Base-by-base conservation (phyloP, 2,329 filamentous ascomycete genomes). In the Lachnellula occidentalis region DNA sequence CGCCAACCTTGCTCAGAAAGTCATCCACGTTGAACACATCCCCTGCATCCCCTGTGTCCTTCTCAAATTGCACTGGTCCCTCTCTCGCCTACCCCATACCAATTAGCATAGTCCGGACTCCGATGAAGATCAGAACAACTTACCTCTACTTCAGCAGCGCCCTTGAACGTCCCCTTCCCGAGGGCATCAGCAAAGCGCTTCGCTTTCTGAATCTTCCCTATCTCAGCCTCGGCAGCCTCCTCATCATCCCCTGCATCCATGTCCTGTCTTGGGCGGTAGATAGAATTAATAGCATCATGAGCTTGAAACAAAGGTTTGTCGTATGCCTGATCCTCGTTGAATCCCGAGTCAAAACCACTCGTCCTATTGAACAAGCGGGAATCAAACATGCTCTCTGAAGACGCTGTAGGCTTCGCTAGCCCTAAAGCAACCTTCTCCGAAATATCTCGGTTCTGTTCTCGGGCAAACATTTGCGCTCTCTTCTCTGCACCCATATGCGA, bases 241-340 rank as follows among this genome's bases (percentile, higher is more conserved):
- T 90, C 90, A 54, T 88, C 87, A 17, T 89, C 87, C 15, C 84
- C 86, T 45, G 90, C 89, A 48, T 86, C 87, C 66, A 86, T 82
- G 54, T 86, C 85, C 22, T 87, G 82, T 21, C 82, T 82, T 1
- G 92, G 90, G 34, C 91, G 82, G 72, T 99, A 99, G 62, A 99
- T 97, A 70, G 86, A 92, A 74, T 83, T 94, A 65, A 96, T 90
- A 8, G 90, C 92, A 68, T 97, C 92, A 69, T 96, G 91, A 14
- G 94, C 92, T 1, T 92, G 92, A 70, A 99, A 99, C 7, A 99
- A 77, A 19, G 94, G 94, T 73, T 97, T 97, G 71, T 97, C 94
- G 74, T 97, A 99, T 0, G 86, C 85, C 68, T 99, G 94, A 71
- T 99, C 94, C 71, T 99, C 94, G 71, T 99, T 99, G 79, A 96